Conservation (phyloP, 2,329 filamentous ascomycete species). For the Penicillium griseofulvum region DNA sequence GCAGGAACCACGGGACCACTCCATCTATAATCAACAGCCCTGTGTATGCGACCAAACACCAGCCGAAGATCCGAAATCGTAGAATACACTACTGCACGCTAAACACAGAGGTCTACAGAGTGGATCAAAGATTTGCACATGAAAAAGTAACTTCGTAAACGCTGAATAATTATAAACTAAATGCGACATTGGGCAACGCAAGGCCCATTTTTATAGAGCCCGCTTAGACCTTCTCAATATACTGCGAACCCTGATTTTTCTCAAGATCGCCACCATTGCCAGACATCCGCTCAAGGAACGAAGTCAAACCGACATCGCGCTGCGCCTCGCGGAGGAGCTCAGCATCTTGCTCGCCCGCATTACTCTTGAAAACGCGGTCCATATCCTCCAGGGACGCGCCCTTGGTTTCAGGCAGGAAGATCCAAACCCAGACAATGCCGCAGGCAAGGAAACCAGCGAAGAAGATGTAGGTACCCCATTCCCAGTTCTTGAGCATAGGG, state of each 20-base stretch:
- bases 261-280: slow-evolving; percentile 16
- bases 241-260: slow-evolving; percentile 17
- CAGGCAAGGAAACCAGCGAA: slow-evolving; percentile 27
- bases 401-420: slow-evolving; percentile 56
- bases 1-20: too few species aligned
- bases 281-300: slow-evolving; percentile 21
- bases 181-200: background rate
- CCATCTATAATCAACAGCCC: too few species aligned
- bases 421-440: slow-evolving; percentile 28
- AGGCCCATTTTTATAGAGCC: background rate
- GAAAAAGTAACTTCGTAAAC: background rate
- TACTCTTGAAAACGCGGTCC: slow-evolving; percentile 41
- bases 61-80: too few species aligned
- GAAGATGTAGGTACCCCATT: slow-evolving; percentile 33
- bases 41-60: too few species aligned
- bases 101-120: background rate
- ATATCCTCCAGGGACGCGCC: slow-evolving; percentile 56
- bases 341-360: slow-evolving; percentile 28
- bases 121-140: background rate
- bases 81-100: background rate
- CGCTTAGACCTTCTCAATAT: slow-evolving; percentile 20
- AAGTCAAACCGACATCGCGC: slow-evolving; percentile 24
- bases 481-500: slow-evolving; percentile 24
- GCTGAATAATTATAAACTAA: background rate
- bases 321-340: slow-evolving; percentile 25